A percentile compares a stretch with the other conserved stretches of the same genome.
Evolutionary conservation across 2,329 filamentous ascomycete species (phyloP).

Genomic region (Dendrostoma leiphaemia): DNA sequence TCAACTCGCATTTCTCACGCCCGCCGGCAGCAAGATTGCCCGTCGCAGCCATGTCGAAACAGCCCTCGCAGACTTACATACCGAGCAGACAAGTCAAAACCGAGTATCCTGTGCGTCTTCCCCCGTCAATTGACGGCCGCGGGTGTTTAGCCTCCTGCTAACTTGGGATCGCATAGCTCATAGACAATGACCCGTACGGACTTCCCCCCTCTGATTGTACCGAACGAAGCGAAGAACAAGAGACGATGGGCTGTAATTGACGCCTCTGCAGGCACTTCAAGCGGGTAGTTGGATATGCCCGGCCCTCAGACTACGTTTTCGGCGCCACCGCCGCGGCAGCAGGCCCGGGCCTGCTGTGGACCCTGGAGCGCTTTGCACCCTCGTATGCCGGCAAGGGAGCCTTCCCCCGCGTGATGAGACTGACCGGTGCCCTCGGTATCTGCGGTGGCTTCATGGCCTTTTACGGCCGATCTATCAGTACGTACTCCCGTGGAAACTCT

Average conservation of each 20-base stretch:
- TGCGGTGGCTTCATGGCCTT: slow-evolving; percentile 80
- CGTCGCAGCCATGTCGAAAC: slow-evolving; percentile 37
- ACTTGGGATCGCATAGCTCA: slow-evolving; percentile 66
- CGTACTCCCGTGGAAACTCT: slow-evolving; percentile 42
- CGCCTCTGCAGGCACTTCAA: slow-evolving; percentile 70
- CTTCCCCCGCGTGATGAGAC: slow-evolving; percentile 79
- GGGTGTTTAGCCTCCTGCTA: slow-evolving; percentile 20
- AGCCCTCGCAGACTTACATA: slow-evolving; percentile 48
- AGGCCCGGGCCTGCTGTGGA: slow-evolving; percentile 70
- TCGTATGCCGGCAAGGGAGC: slow-evolving; percentile 81
- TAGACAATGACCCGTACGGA: slow-evolving; percentile 96
- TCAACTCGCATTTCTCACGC: slow-evolving; percentile 2
- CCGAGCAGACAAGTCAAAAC: slow-evolving; percentile 78
- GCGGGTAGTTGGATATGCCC: slow-evolving; percentile 84
- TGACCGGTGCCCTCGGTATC: slow-evolving; percentile 70
- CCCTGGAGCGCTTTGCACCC: slow-evolving; percentile 82
- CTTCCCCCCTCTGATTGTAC: slow-evolving; percentile 13
- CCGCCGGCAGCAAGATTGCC: slow-evolving; percentile 19
- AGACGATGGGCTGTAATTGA: slow-evolving; percentile 28
- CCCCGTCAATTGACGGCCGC: slow-evolving; percentile 21
- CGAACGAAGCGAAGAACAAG: neutral
- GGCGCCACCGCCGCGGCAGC: slow-evolving; percentile 68
- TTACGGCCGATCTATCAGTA: slow-evolving; percentile 82
- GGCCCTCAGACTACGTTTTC: slow-evolving; percentile 76
- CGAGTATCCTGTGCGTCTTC: slow-evolving; percentile 76